phyloP scores from a whole-genome alignment of 106 monocot genomes.

The Platanthera guangdongensis region DNA sequence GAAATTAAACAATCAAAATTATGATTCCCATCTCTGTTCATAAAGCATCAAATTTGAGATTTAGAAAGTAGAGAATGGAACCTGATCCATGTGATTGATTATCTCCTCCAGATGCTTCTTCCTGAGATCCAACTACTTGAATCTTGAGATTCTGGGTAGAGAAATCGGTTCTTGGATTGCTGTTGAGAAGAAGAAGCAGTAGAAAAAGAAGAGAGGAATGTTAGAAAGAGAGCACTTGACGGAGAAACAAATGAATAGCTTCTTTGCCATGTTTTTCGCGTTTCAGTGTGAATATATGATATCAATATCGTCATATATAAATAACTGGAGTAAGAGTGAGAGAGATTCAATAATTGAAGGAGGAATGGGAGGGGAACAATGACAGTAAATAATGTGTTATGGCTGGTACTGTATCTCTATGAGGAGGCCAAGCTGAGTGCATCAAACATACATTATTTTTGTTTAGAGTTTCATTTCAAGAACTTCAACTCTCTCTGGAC shows the following conservation, averaged over 20 bases:
- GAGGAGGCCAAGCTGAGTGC: conserved; percentile 7
- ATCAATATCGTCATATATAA: neutral
- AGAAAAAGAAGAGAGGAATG: neutral
- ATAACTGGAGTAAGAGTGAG: conserved; percentile 3
- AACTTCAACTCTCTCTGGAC: neutral
- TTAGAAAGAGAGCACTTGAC: neutral
- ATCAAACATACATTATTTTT: neutral
- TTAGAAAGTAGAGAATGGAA: neutral
- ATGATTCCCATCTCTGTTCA: neutral
- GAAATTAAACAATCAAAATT: neutral
- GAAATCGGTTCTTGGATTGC: neutral
- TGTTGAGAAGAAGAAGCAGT: neutral
- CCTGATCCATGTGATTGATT: neutral
- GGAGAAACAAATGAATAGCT: neutral
- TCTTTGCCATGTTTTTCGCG: conserved; percentile 7
- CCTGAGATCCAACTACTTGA: neutral
- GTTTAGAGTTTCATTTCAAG: neutral
- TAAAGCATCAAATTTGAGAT: no score
- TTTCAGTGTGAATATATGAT: neutral
- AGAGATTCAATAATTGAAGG: conserved; percentile 20
- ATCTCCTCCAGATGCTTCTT: neutral
- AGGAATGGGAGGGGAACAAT: conserved; percentile 11
- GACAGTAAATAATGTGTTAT: neutral
- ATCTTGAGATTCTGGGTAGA: neutral
- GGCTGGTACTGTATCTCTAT: conserved; percentile 9